These are phyloP conservation scores for Acanthamoeba lenticulata DNA, from an alignment of 208 protist genomes.

Conservation along the genomic window DNA sequence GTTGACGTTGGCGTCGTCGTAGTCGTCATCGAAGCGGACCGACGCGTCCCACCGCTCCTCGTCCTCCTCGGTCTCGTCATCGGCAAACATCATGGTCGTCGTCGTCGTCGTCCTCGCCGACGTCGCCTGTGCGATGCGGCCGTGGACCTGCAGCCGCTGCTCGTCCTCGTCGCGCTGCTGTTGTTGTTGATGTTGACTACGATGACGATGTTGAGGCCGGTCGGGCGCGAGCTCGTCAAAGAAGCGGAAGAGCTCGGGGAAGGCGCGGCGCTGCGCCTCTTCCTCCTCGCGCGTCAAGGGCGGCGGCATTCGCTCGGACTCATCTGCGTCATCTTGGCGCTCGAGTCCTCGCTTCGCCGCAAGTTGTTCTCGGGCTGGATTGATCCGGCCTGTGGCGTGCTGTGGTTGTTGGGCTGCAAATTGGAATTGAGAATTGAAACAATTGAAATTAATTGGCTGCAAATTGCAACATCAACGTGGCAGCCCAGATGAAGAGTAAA, in stretches of 20 bases:
- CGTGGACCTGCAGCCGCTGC: neutral
- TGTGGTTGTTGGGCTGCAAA: too few species aligned
- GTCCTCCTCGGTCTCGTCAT: neutral
- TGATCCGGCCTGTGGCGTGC: too few species aligned
- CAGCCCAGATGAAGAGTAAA: too few species aligned
- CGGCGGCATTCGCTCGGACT: neutral
- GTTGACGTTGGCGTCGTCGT: too few species aligned
- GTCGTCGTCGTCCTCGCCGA: neutral
- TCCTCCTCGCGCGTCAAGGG: neutral
- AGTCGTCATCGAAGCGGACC: neutral
- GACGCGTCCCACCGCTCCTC: constrained; percentile 17
- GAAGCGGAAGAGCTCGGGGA: constrained; percentile 1
- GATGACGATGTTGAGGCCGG: neutral
- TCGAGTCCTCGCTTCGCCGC: too few species aligned
- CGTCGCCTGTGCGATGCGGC: neutral
- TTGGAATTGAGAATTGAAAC: too few species aligned
- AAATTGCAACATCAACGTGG: too few species aligned
- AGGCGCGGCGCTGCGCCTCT: neutral
- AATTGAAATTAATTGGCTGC: too few species aligned
- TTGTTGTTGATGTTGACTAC: neutral
- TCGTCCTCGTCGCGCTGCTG: neutral
- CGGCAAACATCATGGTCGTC: neutral
- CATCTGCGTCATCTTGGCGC: neutral
- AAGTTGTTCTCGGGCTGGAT: too few species aligned
- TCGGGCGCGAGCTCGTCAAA: neutral